phyloP scores from a whole-genome alignment of 768 basidiomycete species.

The Kwoniella pini region DNA sequence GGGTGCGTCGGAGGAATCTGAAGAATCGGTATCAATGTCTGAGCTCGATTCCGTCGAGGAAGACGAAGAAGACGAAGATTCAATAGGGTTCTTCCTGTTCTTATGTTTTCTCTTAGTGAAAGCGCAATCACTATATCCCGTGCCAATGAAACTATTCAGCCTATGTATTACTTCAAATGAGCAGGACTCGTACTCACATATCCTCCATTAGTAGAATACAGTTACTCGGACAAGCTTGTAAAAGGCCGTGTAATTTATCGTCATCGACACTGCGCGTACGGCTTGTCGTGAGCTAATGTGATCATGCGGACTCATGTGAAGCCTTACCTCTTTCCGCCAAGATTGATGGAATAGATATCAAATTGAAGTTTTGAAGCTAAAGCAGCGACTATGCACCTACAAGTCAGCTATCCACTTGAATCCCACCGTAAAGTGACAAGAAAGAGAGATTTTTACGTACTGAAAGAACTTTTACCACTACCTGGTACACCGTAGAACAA shows the following conservation, averaged over 20 bases:
- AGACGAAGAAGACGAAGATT: no score
- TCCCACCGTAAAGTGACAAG: background rate
- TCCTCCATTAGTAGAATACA: slow-evolving; percentile 21
- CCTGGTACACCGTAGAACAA: slow-evolving; percentile 19
- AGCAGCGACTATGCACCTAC: slow-evolving; percentile 59
- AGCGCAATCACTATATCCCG: slow-evolving; percentile 4
- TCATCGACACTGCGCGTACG: slow-evolving; percentile 10
- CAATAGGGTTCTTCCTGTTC: no score
- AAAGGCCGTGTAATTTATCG: background rate
- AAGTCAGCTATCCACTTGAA: background rate
- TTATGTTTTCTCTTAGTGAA: background rate
- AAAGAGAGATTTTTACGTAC: background rate
- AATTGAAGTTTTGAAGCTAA: slow-evolving; percentile 59
- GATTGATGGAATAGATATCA: slow-evolving; percentile 25
- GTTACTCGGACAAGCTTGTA: slow-evolving; percentile 6
- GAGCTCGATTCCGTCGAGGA: no score
- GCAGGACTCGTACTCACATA: no score
- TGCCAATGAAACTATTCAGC: no score
- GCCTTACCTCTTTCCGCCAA: slow-evolving; percentile 5
- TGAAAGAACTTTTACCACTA: slow-evolving; percentile 18
- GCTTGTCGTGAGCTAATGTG: background rate
- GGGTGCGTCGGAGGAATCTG: background rate
- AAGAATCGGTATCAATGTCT: background rate
- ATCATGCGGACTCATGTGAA: background rate
- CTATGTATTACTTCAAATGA: no score